Evolutionary conservation across 371 early-diverging fungal genomes (phyloP), one percentile per base, ranked within the genome.

Genomic region (Circinella minor): DNA sequence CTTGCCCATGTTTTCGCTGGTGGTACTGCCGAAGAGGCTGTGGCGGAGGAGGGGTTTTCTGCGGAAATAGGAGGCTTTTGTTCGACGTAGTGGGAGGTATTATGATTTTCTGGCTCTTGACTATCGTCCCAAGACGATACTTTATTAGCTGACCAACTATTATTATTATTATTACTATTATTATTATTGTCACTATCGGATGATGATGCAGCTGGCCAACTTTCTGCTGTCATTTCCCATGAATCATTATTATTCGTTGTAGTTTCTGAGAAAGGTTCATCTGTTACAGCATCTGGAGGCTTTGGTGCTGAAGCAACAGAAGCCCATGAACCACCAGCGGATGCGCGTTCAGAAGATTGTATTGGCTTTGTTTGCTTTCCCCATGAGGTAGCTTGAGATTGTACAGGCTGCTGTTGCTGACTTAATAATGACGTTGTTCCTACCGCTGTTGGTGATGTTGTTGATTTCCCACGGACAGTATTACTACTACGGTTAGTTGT

Each of bases 1-100:
- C 91, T 91, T 67, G 94, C 94, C 94, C 94, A 94, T 46, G 93
- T 91, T 72, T 85, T 86, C 71, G 43, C 43, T 1, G 43, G 43
- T 11, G 88, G 70, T 49, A 55, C 61, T 37, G 27, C 2, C 27
- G 61, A 46, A 34, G 66, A 55, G 65, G 69, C n/a, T 49, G 60
- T 49, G 46, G 47, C 27, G 47, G 54, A 36, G 18, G 60, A 60
- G 17, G 70, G 59, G 60, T 71, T 55, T 37, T 63, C 39, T 20
- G 67, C 61, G 17, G 57, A 66, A 55, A 59, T 60, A 51, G 63
- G 61, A 48, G 67, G 66, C 11, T 51, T 69, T 36, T 51, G 51
- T 51, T 51, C 51, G 51, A n/a, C n/a, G 60, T 54, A 36, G 61
- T 49, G n/a, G 55, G 57, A 57, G n/a, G 57, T 11, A 27, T 20